Evolutionary conservation across 345 rosid genomes (phyloP), one percentile per base, ranked within the genome.

Genomic region (Corchorus olitorius): DNA sequence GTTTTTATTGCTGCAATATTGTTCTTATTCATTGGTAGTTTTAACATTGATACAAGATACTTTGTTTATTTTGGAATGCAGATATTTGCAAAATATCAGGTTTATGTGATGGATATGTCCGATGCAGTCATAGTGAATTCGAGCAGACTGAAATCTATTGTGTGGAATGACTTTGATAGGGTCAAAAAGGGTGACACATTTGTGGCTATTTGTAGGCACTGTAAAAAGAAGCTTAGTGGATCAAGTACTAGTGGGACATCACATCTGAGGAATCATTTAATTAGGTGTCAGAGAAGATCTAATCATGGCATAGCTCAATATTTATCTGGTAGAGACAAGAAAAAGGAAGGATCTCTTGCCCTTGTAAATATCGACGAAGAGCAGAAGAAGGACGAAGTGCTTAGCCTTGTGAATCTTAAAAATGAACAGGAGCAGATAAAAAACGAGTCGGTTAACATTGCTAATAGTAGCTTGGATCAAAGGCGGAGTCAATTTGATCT

Each of bases 91-190:
- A 75, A 76, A 48, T 66, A 63, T 79, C 72, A 60, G 80, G 76
- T 68, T 75, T 58, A 74, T 77, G 86, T 77, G 78, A 90, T 93
- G 94, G 98, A 93, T 81, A 75, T 91, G 73, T 84, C 97, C 65
- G 98, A 90, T 82, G 98, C 91, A 17, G 94, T 93, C 77, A 80
- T 87, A 17, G 85, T 90, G 59, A 91, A 89, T 74, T 87, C 97
- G 2, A 87, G 89, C 83, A 86, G 96, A 75, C 75, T 93, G 73
- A 93, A 91, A 78, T 93, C 98, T 77, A 89, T 87, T 20, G 98
- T 93, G 39, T 93, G 98, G 98, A 93, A 89, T 60, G 98, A 93
- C 84, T 93, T 91, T 46, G 98, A 93, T 76, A 81, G 93, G 76
- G 87, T 90, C 27, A 91, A 88, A 77, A 90, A 87, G 76, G 97